A percentile compares a stretch with the other conserved stretches of the same genome.
These are phyloP conservation scores for Amborella trichopoda DNA, from an alignment of 164 flowering plant species.

Conservation along the genomic window DNA sequence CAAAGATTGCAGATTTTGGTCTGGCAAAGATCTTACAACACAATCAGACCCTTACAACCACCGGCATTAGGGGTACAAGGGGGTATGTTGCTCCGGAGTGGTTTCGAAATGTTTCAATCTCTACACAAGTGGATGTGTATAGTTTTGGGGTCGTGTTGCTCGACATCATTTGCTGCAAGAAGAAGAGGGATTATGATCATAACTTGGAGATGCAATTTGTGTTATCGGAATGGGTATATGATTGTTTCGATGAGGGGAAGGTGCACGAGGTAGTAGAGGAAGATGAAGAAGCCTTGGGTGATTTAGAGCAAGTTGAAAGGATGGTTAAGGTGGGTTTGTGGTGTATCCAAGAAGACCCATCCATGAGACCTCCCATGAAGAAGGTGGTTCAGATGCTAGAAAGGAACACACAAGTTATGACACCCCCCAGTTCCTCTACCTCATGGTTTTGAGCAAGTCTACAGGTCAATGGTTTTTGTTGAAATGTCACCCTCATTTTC, in stretches of 20 bases:
- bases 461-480: too few species aligned
- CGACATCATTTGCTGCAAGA: slow-evolving; percentile 17
- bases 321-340: slow-evolving; percentile 6
- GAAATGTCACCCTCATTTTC: too few species aligned
- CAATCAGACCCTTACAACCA: slow-evolving; percentile 15
- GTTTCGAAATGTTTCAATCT: slow-evolving; percentile 16
- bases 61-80: slow-evolving; percentile 15
- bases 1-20: slow-evolving; percentile 26
- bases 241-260: slow-evolving; percentile 6
- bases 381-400: slow-evolving; percentile 8
- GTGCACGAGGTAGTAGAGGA: slow-evolving; percentile 4
- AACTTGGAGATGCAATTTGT: slow-evolving; percentile 4
- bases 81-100: slow-evolving; percentile 25
- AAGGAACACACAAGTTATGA: slow-evolving; percentile 7
- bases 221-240: slow-evolving; percentile 14
- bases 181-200: slow-evolving; percentile 2
- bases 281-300: slow-evolving; percentile 6
- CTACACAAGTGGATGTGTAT: slow-evolving; percentile 16
- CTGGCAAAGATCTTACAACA: slow-evolving; percentile 16
- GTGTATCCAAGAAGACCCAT: slow-evolving; percentile 8
- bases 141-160: slow-evolving; percentile 15
- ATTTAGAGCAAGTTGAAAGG: slow-evolving; percentile 3
- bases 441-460: too few species aligned
- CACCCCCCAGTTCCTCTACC: slow-evolving; percentile 14
- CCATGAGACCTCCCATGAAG: slow-evolving; percentile 8